Evolutionary conservation across 129 eudicot species (phyloP), one percentile per base, ranked within the genome.

Genomic region (Sambucus nigra): DNA sequence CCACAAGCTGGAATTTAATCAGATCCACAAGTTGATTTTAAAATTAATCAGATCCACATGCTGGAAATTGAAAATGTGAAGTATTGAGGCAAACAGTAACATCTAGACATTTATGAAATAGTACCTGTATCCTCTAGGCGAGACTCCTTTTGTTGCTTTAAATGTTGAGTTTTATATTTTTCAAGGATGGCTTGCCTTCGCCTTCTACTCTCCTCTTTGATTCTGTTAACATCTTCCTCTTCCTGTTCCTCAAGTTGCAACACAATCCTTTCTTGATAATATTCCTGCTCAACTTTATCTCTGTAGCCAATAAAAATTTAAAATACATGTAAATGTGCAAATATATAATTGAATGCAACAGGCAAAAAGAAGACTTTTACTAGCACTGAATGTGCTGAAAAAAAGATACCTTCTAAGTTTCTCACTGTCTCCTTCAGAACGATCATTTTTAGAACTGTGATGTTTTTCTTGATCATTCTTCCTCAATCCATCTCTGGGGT

Each of bases 161-260:
- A 73, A 31, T 71, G 46, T 67, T 74, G 64, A 53, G 69, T 66
- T 74, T 68, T 86, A 69, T 85, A 91, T 69, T 91, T 91, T 68
- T 91, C 94, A 69, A 86, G 86, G 28, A 91, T 91, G 31, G 97
- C 97, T 62, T 80, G 85, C 68, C 69, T 88, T 41, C 92, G 80
- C 67, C 86, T 86, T 74, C 95, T 79, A 60, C 99, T 91, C 82
- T 91, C 95, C 77, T 91, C 95, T 67, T 82, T 86, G 48, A 91
- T 79, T 82, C 76, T 82, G 50, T 86, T 81, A 53, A 91, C 61
- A 56, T 89, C 97, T 57, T 89, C 95, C 52, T 89, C 99, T 49
- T 88, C 95, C 49, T 86, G 94, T 47, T 86, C 95, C 5, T 63
- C 87, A 55, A 65, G 66, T 63, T 86, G 76, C 73, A 91, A 64